Evolutionary conservation across 2,329 filamentous ascomycete species (phyloP), one percentile per base, ranked within the genome.

Genomic region (Fusarium sp.): DNA sequence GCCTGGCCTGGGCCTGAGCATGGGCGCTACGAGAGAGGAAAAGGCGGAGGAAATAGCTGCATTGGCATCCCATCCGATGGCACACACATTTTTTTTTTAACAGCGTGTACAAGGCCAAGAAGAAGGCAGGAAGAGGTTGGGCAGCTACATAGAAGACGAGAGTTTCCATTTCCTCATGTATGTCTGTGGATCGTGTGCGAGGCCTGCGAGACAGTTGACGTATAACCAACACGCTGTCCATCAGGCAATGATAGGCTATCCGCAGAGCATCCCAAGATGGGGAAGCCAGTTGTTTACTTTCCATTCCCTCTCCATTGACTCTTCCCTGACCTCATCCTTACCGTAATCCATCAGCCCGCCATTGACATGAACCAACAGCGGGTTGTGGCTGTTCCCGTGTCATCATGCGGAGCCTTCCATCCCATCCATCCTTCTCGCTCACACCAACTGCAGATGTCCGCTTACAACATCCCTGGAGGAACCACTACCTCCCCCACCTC

Each of bases 41-140:
- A 65, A 52, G 48, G 48, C 48, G 64, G 64, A 65, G 43, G 50
- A 62, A 75, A 72, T 64, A 64, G 67, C 56, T 71, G 59, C 60
- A 59, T 67, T 67, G 52, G 52, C 52, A 57, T 24, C 67, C 52
- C 37, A 73, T 60, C 16, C 18, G 27, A 29, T 57, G 56, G 52
- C 61, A 68, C 69, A 54, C 69, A 65, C 57, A 43, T n/a, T 37
- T 48, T 69, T 56, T 50, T 54, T 31, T 16, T 22, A 5, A 33
- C 13, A 31, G 10, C 45, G 18, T 52, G 27, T 48, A 33, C 31
- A 61, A 41, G 45, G 29, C 24, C 35, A 27, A 67, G 61, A 62
- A 37, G 37, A 22, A 29, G 45, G 18, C 31, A 24, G 37, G 56
- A n/a, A 52, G 29, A 29, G 45, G 59, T 67, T 67, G 43, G 68